phyloP scores from a whole-genome alignment of 1,284 basidiomycete genomes.

The Chiua sp. region DNA sequence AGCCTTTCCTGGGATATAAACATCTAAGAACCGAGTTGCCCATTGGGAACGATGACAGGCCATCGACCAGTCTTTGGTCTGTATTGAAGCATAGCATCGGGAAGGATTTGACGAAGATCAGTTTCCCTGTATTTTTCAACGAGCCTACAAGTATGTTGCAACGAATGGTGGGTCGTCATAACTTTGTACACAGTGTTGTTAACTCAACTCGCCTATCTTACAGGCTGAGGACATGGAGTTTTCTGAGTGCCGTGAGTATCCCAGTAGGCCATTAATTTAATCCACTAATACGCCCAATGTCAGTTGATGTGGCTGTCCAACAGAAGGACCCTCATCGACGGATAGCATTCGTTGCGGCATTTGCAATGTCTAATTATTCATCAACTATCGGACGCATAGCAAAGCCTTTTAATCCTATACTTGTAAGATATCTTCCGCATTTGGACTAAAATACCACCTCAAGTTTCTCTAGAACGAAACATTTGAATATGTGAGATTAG shows the following conservation, averaged over 20 bases:
- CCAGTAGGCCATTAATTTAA: background rate
- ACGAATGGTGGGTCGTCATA: conserved; percentile 60
- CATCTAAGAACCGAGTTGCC: conserved; percentile 70
- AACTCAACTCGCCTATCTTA: conserved; percentile 8
- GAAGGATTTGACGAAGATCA: conserved; percentile 96
- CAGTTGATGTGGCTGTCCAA: conserved; percentile 84
- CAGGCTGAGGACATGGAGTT: conserved; percentile 96
- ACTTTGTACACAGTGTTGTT: background rate
- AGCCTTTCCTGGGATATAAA: conserved; percentile 74
- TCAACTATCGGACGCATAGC: conserved; percentile 95
- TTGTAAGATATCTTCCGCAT: conserved; percentile 48
- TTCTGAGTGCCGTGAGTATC: conserved; percentile 81
- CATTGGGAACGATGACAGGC: conserved; percentile 82
- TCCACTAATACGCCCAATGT: conserved; percentile 4
- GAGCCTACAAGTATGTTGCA: conserved; percentile 97
- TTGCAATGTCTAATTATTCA: conserved; percentile 98
- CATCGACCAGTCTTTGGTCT: conserved; percentile 92
- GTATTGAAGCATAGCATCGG: conserved; percentile 97
- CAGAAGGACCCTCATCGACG: conserved; percentile 83
- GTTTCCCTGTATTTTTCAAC: conserved; percentile 97
- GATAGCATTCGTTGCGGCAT: conserved; percentile 94
- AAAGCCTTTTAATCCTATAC: conserved; percentile 96
- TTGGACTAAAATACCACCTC: background rate
- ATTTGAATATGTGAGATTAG: conserved; percentile 91
- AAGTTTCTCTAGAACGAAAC: conserved; percentile 68